Evolutionary conservation across 306 rosid species (phyloP).

Genomic region (Cucumis melo): DNA sequence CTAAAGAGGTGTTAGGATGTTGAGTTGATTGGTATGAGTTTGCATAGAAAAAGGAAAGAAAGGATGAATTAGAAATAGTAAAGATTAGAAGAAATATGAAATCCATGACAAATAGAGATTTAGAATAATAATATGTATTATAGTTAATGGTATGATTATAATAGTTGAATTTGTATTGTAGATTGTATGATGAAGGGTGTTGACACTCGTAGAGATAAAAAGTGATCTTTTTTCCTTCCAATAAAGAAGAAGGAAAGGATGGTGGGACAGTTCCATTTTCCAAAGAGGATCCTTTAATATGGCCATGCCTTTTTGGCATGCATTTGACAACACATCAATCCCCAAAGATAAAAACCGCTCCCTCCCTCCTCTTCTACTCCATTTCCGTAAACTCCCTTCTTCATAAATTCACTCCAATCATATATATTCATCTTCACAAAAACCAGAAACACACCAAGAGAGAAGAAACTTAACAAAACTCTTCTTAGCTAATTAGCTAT

Average conservation of each 20-base stretch:
- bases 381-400: background rate
- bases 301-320: background rate
- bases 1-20: no score
- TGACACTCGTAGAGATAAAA: no score
- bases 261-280: background rate
- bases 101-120: no score
- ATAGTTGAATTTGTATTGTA: no score
- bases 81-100: no score
- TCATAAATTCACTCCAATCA: background rate
- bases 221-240: no score
- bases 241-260: background rate
- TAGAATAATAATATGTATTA: no score
- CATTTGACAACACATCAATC: background rate
- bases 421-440: background rate
- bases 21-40: no score
- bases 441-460: background rate
- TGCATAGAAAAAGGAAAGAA: no score
- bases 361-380: constrained; percentile 2
- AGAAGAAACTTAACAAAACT: background rate
- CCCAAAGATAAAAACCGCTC: background rate
- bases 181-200: no score
- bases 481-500: constrained; percentile 17
- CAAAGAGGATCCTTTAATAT: constrained; percentile 1
- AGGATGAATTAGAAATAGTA: no score
- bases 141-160: no score